Percentiles rank a stretch among this genome's conserved stretches.
Evolutionary conservation across 371 early-diverging fungal species (phyloP).

Genomic region (Catenaria anguillulae): DNA sequence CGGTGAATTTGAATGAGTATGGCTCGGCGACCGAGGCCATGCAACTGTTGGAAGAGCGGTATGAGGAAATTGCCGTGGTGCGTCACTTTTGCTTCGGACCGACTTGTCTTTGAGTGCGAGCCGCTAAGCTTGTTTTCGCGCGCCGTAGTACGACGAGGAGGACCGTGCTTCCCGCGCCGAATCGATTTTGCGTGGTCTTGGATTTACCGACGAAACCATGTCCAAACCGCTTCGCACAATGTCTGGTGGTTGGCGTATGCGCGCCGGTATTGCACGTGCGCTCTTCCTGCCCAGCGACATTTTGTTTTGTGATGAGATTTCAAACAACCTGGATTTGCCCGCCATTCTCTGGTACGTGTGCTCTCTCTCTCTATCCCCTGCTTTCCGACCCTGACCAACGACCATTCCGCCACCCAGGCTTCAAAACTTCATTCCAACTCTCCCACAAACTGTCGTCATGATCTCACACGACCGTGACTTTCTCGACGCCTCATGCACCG

Average conservation of each 20-base stretch:
- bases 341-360: constrained; percentile 47
- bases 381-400: too few relatives aligned
- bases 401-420: constrained; percentile 14
- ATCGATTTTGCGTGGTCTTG: constrained; percentile 41
- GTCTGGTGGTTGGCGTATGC: constrained; percentile 83
- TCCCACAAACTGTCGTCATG: constrained; percentile 42
- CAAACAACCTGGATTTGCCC: constrained; percentile 64
- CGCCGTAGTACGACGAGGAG: constrained; percentile 8
- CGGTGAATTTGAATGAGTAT: constrained; percentile 14
- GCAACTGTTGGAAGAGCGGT: constrained; percentile 37
- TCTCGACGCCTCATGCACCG: constrained; percentile 45
- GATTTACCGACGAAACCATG: constrained; percentile 33
- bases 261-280: constrained; percentile 66
- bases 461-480: constrained; percentile 72
- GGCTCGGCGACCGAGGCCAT: constrained; percentile 36
- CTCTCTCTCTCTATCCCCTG: background rate
- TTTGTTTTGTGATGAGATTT: constrained; percentile 78
- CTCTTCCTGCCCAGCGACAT: constrained; percentile 59
- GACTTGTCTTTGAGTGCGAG: background rate
- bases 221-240: constrained; percentile 26
- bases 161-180: constrained; percentile 20
- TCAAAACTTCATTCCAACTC: constrained; percentile 40
- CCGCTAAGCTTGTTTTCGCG: background rate
- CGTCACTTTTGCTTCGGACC: background rate
- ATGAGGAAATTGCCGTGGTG: constrained; percentile 23